phyloP scores from a whole-genome alignment of 805 yeast genomes.

The Limtongozyma cylindracea region DNA sequence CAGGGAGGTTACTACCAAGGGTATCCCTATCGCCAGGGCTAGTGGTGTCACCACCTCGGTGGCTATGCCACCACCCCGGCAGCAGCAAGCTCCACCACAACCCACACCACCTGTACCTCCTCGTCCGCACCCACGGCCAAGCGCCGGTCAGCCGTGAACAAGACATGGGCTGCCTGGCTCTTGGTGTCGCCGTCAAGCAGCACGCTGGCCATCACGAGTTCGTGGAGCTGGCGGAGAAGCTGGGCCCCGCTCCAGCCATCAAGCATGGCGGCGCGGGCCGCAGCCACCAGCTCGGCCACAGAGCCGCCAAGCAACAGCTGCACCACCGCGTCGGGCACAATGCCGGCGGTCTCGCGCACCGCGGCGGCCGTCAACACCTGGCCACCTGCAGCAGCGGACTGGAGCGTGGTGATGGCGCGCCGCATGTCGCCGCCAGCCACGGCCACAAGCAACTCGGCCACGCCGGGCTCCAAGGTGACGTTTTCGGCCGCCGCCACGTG shows the following conservation, averaged over 20 bases:
- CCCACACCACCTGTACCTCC: no score
- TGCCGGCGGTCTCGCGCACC: constrained; percentile 55
- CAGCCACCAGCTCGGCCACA: constrained; percentile 10
- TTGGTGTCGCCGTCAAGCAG: constrained; percentile 24
- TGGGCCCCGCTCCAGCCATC: constrained; percentile 70
- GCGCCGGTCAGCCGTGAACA: constrained; percentile 58
- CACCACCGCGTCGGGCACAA: constrained; percentile 27
- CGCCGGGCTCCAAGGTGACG: constrained; percentile 29
- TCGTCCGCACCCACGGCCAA: no score
- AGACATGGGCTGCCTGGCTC: constrained; percentile 29
- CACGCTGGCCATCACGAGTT: constrained; percentile 30
- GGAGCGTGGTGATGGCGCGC: constrained; percentile 75
- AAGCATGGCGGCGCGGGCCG: constrained; percentile 22
- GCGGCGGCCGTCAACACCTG: constrained; percentile 13
- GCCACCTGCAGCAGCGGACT: constrained; percentile 6
- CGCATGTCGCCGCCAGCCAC: constrained; percentile 80
- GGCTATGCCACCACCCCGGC: no score
- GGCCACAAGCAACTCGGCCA: no score
- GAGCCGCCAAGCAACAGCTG: constrained; percentile 6
- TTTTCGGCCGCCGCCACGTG: constrained; percentile 28
- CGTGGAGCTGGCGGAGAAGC: constrained; percentile 47
- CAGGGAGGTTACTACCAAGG: no score
- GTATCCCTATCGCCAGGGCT: no score
- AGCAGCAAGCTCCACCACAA: no score
- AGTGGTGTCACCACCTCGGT: no score